Conservation (phyloP, 2,329 filamentous ascomycete species). For the Helicocarpus griseus region DNA sequence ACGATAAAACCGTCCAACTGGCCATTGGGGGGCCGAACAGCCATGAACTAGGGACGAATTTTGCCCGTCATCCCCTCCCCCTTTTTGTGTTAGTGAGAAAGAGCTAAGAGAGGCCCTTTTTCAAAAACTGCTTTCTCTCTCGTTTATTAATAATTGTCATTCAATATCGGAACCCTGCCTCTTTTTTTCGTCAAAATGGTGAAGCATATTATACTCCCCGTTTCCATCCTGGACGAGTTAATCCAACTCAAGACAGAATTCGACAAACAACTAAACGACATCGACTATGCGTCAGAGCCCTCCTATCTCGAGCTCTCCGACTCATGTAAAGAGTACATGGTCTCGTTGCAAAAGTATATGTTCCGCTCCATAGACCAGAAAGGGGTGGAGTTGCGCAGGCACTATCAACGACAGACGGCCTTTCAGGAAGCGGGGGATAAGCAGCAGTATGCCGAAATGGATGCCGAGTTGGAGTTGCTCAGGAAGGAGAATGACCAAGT, state of each 20-base stretch:
- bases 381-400: neutral
- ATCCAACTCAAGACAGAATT: neutral
- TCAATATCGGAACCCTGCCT: no score
- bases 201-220: neutral
- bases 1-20: no score
- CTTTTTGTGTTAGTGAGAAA: no score
- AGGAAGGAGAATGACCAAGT: neutral
- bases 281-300: neutral
- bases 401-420: neutral
- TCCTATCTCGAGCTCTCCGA: neutral
- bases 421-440: neutral
- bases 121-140: no score
- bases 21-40: no score
- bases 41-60: no score
- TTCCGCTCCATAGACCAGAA: neutral
- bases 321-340: neutral
- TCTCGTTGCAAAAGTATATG: neutral
- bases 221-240: neutral
- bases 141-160: no score
- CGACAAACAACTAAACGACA: neutral
- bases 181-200: no score
- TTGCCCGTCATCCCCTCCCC: no score
- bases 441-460: neutral
- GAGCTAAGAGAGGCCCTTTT: no score
- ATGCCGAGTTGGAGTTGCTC: neutral